phyloP scores from a whole-genome alignment of 2,329 filamentous ascomycete genomes.

The Ilyonectria mors-panacis region DNA sequence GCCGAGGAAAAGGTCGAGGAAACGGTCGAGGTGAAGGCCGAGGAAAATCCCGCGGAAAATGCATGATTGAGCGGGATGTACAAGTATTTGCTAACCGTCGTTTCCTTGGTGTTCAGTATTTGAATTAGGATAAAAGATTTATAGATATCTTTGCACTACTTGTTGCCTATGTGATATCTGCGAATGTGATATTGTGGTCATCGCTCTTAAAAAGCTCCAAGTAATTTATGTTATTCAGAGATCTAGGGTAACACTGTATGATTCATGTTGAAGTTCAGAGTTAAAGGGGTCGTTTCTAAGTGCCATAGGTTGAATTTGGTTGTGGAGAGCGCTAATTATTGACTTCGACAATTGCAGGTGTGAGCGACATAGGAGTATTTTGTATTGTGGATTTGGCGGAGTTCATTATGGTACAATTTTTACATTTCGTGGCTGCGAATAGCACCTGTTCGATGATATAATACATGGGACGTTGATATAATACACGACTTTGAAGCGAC shows the following conservation, averaged over 20 bases:
- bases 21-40: constrained; percentile 8
- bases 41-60: constrained; percentile 34
- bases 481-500: constrained; percentile 34
- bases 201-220: constrained; percentile 27
- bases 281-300: no score
- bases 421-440: neutral
- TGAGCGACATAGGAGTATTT: neutral
- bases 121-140: constrained; percentile 31
- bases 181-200: neutral
- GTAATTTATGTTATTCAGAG: no score
- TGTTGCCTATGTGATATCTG: neutral
- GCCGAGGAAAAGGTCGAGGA: constrained; percentile 56
- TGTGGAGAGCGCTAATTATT: no score
- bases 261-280: no score
- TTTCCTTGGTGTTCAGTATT: constrained; percentile 40
- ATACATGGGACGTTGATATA: constrained; percentile 38
- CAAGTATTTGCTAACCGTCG: constrained; percentile 33
- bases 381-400: neutral
- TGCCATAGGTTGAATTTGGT: no score
- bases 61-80: constrained; percentile 40
- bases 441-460: neutral
- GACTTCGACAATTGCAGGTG: no score
- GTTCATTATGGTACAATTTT: neutral
- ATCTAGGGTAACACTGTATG: no score
- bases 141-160: neutral